Evolutionary conservation across 2,329 filamentous ascomycete species (phyloP).

Genomic region (Penicillium sp.): DNA sequence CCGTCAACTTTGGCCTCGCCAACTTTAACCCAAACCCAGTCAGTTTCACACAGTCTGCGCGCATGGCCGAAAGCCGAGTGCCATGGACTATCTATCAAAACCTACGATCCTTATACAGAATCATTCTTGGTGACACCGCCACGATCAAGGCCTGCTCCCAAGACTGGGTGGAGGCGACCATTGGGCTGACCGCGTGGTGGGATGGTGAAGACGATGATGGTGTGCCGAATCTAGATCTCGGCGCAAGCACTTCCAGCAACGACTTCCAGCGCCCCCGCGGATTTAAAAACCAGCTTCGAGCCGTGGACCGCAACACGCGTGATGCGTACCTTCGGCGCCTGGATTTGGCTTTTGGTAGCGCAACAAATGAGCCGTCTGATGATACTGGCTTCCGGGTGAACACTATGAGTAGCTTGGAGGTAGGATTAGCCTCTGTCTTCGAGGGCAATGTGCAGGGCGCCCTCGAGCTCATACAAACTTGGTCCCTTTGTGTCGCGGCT

Average conservation of each 20-base stretch:
- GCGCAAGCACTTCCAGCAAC: constrained; percentile 22
- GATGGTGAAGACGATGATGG: constrained; percentile 69
- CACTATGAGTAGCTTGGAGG: constrained; percentile 70
- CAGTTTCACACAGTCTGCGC: constrained; percentile 65
- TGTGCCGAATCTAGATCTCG: constrained; percentile 28
- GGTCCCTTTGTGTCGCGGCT: constrained; percentile 77
- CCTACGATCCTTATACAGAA: constrained; percentile 74
- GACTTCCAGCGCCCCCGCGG: constrained; percentile 26
- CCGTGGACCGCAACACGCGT: constrained; percentile 54
- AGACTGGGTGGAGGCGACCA: constrained; percentile 88
- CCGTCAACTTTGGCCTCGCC: constrained; percentile 48
- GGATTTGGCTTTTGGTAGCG: constrained; percentile 64
- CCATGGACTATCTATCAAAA: constrained; percentile 90
- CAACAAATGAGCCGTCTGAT: constrained; percentile 65
- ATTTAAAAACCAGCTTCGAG: constrained; percentile 39
- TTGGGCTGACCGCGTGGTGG: constrained; percentile 89
- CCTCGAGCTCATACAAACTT: constrained; percentile 70
- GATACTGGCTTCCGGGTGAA: constrained; percentile 68
- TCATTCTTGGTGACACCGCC: constrained; percentile 72
- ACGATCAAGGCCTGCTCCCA: constrained; percentile 75
- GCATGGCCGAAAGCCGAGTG: constrained; percentile 78
- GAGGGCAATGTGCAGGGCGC: constrained; percentile 79
- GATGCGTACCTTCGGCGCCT: constrained; percentile 74
- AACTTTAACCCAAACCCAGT: constrained; percentile 47
- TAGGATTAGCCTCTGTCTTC: constrained; percentile 77